phyloP scores from a whole-genome alignment of 495 filamentous ascomycete species.

The Achaetomiella virescens region DNA sequence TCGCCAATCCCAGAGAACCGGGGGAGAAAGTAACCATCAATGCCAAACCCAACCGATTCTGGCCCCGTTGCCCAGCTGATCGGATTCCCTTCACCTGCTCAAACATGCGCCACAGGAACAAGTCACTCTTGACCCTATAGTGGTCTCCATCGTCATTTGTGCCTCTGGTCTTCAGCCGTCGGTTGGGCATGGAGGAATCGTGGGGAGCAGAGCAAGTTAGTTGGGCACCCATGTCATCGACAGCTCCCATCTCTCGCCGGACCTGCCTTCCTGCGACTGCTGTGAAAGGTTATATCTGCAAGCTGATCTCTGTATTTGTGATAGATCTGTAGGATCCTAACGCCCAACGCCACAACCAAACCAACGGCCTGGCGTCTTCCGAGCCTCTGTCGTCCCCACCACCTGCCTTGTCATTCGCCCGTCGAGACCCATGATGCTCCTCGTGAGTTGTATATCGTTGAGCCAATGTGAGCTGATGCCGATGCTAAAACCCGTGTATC shows the following conservation, averaged over 20 bases:
- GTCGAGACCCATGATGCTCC: neutral
- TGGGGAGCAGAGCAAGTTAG: neutral
- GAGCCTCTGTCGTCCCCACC: neutral
- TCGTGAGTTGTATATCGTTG: neutral
- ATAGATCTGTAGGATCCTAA: constrained; percentile 7
- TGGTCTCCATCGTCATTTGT: too few relatives aligned
- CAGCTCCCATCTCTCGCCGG: neutral
- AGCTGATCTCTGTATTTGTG: constrained; percentile 18
- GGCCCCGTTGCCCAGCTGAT: too few relatives aligned
- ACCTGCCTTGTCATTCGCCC: neutral
- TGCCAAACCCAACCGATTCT: too few relatives aligned
- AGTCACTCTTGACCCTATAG: too few relatives aligned
- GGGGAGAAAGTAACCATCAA: too few relatives aligned
- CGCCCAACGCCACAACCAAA: constrained; percentile 1
- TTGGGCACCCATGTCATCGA: neutral
- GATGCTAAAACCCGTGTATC: neutral
- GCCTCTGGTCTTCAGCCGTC: too few relatives aligned
- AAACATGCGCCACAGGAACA: too few relatives aligned
- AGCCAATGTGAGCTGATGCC: neutral
- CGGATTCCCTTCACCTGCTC: too few relatives aligned
- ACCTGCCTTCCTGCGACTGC: too few relatives aligned
- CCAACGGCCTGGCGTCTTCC: neutral
- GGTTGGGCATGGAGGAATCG: too few relatives aligned
- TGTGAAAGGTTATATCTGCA: constrained; percentile 9
- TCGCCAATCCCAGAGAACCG: too few relatives aligned